phyloP scores from a whole-genome alignment of 768 basidiomycete species.

The Kwoniella newhampshirensis region DNA sequence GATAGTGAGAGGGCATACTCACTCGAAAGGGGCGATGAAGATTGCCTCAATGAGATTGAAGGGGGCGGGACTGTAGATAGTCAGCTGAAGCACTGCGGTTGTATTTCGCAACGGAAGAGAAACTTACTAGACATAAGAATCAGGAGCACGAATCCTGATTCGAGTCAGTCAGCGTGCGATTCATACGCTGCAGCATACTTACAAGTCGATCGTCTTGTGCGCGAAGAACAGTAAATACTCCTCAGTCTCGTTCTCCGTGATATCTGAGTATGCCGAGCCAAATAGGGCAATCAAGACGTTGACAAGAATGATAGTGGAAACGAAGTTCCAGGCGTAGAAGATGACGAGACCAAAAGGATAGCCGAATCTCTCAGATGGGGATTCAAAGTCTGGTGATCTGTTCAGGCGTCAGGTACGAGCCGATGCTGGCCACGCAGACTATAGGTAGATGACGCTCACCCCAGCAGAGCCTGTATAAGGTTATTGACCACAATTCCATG shows the following conservation, averaged over 20 bases:
- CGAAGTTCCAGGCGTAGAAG: slow-evolving; percentile 85
- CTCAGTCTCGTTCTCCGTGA: slow-evolving; percentile 71
- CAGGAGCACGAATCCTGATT: slow-evolving; percentile 49
- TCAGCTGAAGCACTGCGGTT: slow-evolving; percentile 12
- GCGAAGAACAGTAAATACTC: slow-evolving; percentile 91
- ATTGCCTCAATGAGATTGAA: slow-evolving; percentile 84
- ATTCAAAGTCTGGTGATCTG: slow-evolving; percentile 53
- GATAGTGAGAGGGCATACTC: slow-evolving; percentile 46
- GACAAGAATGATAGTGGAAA: slow-evolving; percentile 77
- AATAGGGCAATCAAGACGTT: slow-evolving; percentile 96
- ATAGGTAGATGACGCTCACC: slow-evolving; percentile 57
- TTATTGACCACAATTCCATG: slow-evolving; percentile 64
- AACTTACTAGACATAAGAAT: slow-evolving; percentile 62
- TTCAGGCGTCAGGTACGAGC: not conserved
- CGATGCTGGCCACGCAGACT: not conserved
- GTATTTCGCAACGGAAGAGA: not conserved
- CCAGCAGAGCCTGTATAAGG: slow-evolving; percentile 76
- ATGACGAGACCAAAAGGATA: slow-evolving; percentile 63
- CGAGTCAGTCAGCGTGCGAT: too few species aligned
- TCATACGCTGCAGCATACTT: too few species aligned
- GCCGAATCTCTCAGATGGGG: slow-evolving; percentile 49
- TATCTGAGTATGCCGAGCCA: slow-evolving; percentile 86
- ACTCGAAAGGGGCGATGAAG: slow-evolving; percentile 85
- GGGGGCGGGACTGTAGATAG: slow-evolving; percentile 64
- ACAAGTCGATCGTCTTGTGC: slow-evolving; percentile 63